Base-by-base conservation (phyloP, 1,284 basidiomycete genomes). In the Amylostereum areolatum region DNA sequence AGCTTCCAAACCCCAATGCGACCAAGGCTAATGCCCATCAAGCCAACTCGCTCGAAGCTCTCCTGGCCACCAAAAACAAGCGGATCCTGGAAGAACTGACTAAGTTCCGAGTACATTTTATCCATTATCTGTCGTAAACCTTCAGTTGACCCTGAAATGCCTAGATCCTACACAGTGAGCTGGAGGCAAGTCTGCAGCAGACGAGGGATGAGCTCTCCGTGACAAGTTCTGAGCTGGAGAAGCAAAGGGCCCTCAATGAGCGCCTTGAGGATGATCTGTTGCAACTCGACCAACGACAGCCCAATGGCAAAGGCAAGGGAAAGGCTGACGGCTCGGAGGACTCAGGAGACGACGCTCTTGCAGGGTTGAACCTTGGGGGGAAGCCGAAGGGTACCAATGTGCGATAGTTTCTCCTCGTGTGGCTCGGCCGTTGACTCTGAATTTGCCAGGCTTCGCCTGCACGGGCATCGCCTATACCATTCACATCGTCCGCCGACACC, bases 1-100 rank as follows among this genome's bases (percentile, higher is more conserved):
- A 80, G 35, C 75, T 96, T 41, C 93, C 92, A 0, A 83, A 92
- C 64, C 92, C 93, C 0, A 93, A 94, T 59, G 85, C 90, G 9
- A 81, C 83, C 49, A 92, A 92, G 61, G 81, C 85, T 33, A 91
- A 88, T 58, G 72, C 69, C 29, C 80, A 85, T 51, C 80, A 81
- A 34, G 88, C 81, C 25, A 88, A 86, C 63, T 91, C 93, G 0
- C 78, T 99, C 1, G 96, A 99, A 66, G 82, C 83, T 28, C 80
- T 98, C 1, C 78, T 99, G 29, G 90, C 95, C 2, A 85, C 81
- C 45, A 98, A 97, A 75, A 99, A 98, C 69, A 91, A 92, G 61
- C 83, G 89, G 43, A 80, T 99, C n/a, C 78, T 93, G 41, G 94
- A 98, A 58, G 93, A 98, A 62, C 70, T 98, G 37, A 96, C 96